Evolutionary conservation across 2,329 filamentous ascomycete genomes (phyloP), one percentile per base, ranked within the genome.

Genomic region (Xylaria sp.): DNA sequence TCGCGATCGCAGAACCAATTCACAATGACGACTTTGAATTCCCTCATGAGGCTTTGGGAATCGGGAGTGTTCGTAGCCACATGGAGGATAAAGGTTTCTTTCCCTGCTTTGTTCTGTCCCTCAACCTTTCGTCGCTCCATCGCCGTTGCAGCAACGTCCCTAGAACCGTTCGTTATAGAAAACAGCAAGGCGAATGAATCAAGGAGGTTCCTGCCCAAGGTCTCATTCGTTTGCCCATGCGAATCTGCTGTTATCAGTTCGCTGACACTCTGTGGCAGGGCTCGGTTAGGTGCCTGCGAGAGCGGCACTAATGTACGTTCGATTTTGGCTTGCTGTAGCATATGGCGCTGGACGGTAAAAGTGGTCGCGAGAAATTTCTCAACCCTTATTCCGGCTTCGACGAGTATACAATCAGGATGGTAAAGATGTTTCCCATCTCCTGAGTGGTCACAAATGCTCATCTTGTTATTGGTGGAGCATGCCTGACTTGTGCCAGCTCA

Each of bases 131-230:
- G n/a, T n/a, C n/a, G 5, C 16, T 56, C 26, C 47, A 59, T 45
- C 7, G 26, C 44, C 11, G 52, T 53, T 22, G 56, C 52, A 9
- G 40, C 19, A 5, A 59, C 56, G 4, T 47, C 50, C 19, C 8
- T 8, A 2, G 24, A n/a, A n/a, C n/a, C 1, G 0, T 39, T 29
- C 6, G 39, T 38, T 24, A 21, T 39, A 18, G 56, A 44, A 11
- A 59, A 51, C 1, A 59, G 45, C 11, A 59, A 29, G 40, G 56
- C 56, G 13, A 59, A 59, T 4, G 52, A 59, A 18, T 59, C 56
- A 4, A 59, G 50, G 16, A 59, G 50, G 18, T 59, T 56, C 17
- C 41, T 41, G 6, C 53, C 52, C 7, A 54, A 24, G 2, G 7
- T 38, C 4, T 4, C 21, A 2, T 18, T 1, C 29, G 8, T 24